phyloP scores from a whole-genome alignment of 257 asterid genomes.

The Orobanche coerulescens region DNA sequence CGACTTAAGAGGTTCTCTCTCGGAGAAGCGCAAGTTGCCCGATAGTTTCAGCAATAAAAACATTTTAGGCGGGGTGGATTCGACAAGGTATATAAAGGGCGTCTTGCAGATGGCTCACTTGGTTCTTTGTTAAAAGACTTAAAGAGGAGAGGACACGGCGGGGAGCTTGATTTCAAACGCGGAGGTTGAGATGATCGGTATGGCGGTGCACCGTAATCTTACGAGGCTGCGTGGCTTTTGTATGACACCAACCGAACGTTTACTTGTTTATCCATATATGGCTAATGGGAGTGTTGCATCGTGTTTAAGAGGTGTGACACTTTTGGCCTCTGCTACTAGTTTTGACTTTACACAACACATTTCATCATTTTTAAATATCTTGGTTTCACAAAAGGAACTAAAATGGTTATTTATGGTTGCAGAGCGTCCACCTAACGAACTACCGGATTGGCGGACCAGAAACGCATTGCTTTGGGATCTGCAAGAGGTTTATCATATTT shows the following conservation, averaged over 20 bases:
- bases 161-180: constrained; percentile 55
- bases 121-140: constrained; percentile 48
- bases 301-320: constrained; percentile 41
- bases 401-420: constrained; percentile 11
- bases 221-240: constrained; percentile 49
- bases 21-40: constrained; percentile 48
- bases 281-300: constrained; percentile 59
- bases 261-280: constrained; percentile 55
- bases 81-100: constrained; percentile 47
- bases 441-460: constrained; percentile 47
- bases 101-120: constrained; percentile 40
- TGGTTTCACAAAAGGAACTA: neutral
- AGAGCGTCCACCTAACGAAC: constrained; percentile 44
- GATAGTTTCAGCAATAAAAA: constrained; percentile 47
- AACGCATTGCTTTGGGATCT: constrained; percentile 48
- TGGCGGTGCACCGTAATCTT: constrained; percentile 57
- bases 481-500: constrained; percentile 48
- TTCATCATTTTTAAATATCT: too few relatives aligned
- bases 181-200: constrained; percentile 47
- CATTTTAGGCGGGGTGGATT: constrained; percentile 50
- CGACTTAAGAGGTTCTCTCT: constrained; percentile 53
- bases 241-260: constrained; percentile 52
- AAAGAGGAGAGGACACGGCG: constrained; percentile 54
- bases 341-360: neutral
- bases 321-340: neutral